Evolutionary conservation across 2,329 filamentous ascomycete species (phyloP).

Genomic region (Alternaria sp.): DNA sequence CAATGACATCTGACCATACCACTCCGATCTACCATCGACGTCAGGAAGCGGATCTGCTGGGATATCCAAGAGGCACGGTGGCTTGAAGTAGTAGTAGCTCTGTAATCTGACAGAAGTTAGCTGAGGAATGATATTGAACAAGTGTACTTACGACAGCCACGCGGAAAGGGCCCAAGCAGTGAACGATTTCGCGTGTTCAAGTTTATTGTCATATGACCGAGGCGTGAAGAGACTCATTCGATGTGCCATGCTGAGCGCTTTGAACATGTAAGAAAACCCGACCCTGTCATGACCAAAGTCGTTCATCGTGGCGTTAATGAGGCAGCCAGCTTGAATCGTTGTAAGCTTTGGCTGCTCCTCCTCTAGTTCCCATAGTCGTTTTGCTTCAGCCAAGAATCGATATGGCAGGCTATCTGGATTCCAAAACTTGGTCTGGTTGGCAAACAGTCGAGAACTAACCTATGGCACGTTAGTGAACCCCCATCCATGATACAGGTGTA

Average conservation of each 20-base stretch:
- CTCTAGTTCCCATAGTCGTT: slow-evolving; percentile 27
- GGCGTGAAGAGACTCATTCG: slow-evolving; percentile 17
- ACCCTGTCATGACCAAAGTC: slow-evolving; percentile 12
- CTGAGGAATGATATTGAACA: not conserved
- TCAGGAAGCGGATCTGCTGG: slow-evolving; percentile 17
- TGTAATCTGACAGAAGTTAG: not conserved
- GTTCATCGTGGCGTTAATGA: slow-evolving; percentile 16
- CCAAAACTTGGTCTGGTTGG: slow-evolving; percentile 17
- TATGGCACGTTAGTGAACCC: slow-evolving; percentile 4
- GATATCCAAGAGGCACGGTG: slow-evolving; percentile 6
- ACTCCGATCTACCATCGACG: slow-evolving; percentile 6
- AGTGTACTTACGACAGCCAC: slow-evolving; percentile 8
- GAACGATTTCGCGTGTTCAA: slow-evolving; percentile 10
- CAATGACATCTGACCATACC: slow-evolving; percentile 24
- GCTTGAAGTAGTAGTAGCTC: slow-evolving; percentile 17
- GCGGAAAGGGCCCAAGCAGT: slow-evolving; percentile 16
- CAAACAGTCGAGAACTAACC: slow-evolving; percentile 9
- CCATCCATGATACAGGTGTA: not conserved
- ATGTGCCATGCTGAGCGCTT: slow-evolving; percentile 21
- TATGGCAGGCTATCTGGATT: slow-evolving; percentile 21
- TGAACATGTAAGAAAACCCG: slow-evolving; percentile 10
- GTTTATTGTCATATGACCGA: not conserved
- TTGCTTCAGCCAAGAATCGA: slow-evolving; percentile 29
- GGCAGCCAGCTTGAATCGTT: slow-evolving; percentile 20
- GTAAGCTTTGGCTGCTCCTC: slow-evolving; percentile 9